Conservation (phyloP, 2,329 filamentous ascomycete genomes). For the Ophiostoma ulmi region DNA sequence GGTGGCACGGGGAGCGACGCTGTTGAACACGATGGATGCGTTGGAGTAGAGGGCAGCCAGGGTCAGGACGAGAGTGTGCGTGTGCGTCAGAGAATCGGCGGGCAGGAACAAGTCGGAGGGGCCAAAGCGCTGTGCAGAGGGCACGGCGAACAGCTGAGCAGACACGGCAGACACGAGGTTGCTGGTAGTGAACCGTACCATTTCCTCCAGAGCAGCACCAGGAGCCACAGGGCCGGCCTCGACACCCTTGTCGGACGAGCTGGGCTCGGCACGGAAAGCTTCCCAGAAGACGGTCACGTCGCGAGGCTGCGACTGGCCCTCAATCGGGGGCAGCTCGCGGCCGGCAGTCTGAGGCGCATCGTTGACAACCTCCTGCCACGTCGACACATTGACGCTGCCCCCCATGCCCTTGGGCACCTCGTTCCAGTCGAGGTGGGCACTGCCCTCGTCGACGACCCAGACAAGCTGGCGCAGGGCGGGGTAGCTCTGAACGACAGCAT, state of each 20-base stretch:
- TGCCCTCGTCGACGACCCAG: constrained; percentile 90
- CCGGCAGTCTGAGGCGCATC: constrained; percentile 57
- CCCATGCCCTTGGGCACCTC: constrained; percentile 74
- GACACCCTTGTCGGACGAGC: constrained; percentile 27
- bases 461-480: constrained; percentile 70
- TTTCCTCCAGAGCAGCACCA: constrained; percentile 52
- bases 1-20: constrained; percentile 68
- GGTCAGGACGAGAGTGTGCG: constrained; percentile 73
- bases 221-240: neutral
- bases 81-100: constrained; percentile 72
- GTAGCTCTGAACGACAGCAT: constrained; percentile 60
- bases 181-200: constrained; percentile 73
- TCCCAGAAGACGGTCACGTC: constrained; percentile 65
- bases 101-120: constrained; percentile 78
- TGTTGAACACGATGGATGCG: constrained; percentile 80
- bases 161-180: constrained; percentile 88
- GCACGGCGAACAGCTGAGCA: constrained; percentile 70
- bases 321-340: constrained; percentile 59
- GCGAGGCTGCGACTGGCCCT: constrained; percentile 48
- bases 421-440: constrained; percentile 91
- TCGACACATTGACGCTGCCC: constrained; percentile 71
- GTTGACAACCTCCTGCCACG: constrained; percentile 85
- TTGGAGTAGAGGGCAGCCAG: constrained; percentile 80
- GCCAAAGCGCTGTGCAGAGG: constrained; percentile 66
- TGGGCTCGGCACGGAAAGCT: constrained; percentile 21